Evolutionary conservation across 306 rosid genomes (phyloP).

Genomic region (Gynostemma pentaphyllum): DNA sequence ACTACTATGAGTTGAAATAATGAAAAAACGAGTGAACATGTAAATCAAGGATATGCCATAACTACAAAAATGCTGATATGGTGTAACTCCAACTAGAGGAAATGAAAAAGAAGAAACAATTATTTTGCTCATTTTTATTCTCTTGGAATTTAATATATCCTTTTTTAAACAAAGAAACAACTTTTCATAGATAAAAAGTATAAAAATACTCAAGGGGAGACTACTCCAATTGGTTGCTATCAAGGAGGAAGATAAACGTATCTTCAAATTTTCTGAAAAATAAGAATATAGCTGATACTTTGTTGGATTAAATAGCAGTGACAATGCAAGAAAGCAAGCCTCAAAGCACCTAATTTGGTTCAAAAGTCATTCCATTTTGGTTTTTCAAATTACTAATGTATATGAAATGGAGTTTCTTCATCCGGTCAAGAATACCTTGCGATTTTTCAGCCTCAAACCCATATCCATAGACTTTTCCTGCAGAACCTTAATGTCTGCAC

Average conservation of each 20-base stretch:
- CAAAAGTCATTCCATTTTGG: neutral
- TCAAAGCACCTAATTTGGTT: neutral
- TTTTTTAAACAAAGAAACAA: neutral
- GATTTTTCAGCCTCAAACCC: conserved; percentile 94
- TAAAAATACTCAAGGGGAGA: no score
- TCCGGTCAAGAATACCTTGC: conserved; percentile 55
- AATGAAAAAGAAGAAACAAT: neutral
- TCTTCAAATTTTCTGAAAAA: neutral
- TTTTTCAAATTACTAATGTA: neutral
- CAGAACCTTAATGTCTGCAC: conserved; percentile 91
- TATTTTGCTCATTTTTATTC: no score
- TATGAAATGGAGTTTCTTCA: neutral
- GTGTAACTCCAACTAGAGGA: no score
- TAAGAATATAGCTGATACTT: neutral
- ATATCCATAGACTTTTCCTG: conserved; percentile 99
- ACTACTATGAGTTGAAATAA: neutral
- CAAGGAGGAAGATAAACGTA: no score
- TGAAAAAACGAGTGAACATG: neutral
- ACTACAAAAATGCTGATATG: no score
- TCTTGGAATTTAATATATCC: neutral
- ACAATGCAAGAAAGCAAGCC: neutral
- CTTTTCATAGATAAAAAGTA: neutral
- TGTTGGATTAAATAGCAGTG: neutral
- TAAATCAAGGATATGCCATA: no score
- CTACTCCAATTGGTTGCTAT: no score